Evolutionary conservation across 306 rosid genomes (phyloP).

Genomic region (Glycine latifolia): DNA sequence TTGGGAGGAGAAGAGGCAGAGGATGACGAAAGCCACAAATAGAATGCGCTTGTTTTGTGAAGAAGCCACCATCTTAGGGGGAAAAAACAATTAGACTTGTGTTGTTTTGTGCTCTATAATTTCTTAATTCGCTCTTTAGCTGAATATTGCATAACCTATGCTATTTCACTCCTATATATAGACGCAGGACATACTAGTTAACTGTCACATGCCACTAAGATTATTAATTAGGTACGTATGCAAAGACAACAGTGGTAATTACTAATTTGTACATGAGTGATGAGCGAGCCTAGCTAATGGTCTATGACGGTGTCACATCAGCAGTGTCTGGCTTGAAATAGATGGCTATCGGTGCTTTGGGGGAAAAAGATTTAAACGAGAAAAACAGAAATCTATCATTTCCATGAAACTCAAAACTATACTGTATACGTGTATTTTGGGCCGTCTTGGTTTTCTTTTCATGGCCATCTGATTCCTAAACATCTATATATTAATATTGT

Average conservation of each 20-base stretch:
- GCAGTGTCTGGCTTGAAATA: slow-evolving; percentile 55
- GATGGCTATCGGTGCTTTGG: slow-evolving; percentile 41
- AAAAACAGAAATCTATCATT: slow-evolving; percentile 21
- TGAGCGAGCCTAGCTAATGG: slow-evolving; percentile 37
- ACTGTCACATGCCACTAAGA: slow-evolving; percentile 37
- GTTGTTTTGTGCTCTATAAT: neutral
- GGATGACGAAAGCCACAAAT: slow-evolving; percentile 62
- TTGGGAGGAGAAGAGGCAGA: slow-evolving; percentile 62
- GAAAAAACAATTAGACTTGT: neutral
- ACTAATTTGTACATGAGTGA: slow-evolving; percentile 39
- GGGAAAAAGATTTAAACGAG: neutral
- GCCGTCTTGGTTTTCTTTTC: slow-evolving; percentile 25
- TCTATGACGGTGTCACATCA: slow-evolving; percentile 62
- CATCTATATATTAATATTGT: slow-evolving; percentile 42
- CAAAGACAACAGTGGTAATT: slow-evolving; percentile 32
- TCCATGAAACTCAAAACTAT: slow-evolving; percentile 34
- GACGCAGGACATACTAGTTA: slow-evolving; percentile 29
- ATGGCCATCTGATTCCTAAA: neutral
- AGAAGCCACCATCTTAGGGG: slow-evolving; percentile 59
- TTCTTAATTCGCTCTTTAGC: neutral
- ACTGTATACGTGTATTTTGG: slow-evolving; percentile 21
- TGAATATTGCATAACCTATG: slow-evolving; percentile 21
- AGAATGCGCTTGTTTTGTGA: slow-evolving; percentile 59
- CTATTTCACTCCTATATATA: slow-evolving; percentile 50
- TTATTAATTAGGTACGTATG: slow-evolving; percentile 29